Conservation (phyloP, 441 rosid genomes). For the Brassica balearica region DNA sequence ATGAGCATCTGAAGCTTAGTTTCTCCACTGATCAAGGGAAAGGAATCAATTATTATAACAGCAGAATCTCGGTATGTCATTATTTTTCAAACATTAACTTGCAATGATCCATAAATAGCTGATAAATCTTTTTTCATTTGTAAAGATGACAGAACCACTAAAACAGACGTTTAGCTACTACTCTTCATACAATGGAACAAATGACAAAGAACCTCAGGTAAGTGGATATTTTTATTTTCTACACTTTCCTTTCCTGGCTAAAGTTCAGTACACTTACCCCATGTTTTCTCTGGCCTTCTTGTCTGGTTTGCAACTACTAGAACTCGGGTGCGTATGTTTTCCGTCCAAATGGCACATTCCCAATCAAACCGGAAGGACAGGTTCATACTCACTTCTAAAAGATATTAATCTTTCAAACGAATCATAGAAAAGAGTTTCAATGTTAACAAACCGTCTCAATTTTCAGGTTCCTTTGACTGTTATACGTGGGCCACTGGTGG, state of each 20-base stretch:
- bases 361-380: conserved; percentile 67
- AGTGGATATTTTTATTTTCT: conserved; percentile 1
- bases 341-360: conserved; percentile 94
- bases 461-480: conserved; percentile 77
- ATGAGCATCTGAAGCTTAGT: conserved; percentile 78
- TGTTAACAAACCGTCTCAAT: conserved; percentile 29
- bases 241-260: neutral
- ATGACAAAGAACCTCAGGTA: conserved; percentile 86
- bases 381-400: conserved; percentile 48
- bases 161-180: conserved; percentile 78
- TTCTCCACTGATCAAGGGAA: conserved; percentile 57
- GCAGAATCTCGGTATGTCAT: conserved; percentile 60
- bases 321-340: conserved; percentile 95
- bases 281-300: conserved; percentile 29
- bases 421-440: conserved; percentile 27
- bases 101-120: conserved; percentile 33
- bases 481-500: conserved; percentile 75
- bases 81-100: neutral
- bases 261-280: conserved; percentile 29
- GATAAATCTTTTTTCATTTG: conserved; percentile 35
- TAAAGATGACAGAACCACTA: conserved; percentile 73
- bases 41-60: conserved; percentile 60
- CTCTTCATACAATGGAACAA: conserved; percentile 74
- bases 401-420: conserved; percentile 13
- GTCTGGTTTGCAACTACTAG: conserved; percentile 45